Percentiles rank a stretch among this genome's conserved stretches.
These are phyloP conservation scores for Chlamydomonas incerta DNA, from an alignment of 139 green algal genomes.

Conservation along the genomic window DNA sequence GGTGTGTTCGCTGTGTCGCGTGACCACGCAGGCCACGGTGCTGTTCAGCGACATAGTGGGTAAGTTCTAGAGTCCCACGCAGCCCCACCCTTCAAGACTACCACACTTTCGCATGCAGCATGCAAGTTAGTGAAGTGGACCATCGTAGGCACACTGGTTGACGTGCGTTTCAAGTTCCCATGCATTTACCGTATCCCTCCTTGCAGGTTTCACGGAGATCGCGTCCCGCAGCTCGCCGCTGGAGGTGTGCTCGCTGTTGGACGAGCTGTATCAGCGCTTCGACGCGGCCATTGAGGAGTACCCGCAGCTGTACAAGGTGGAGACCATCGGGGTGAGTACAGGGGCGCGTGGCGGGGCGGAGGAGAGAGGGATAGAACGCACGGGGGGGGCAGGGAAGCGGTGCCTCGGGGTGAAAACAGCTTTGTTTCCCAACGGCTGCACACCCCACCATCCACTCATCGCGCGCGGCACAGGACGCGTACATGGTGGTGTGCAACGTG, in stretches of 20 bases:
- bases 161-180: background rate
- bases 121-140: no score
- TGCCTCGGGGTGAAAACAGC: no score
- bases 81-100: no score
- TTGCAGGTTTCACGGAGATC: constrained; percentile 23
- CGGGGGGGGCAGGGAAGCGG: no score
- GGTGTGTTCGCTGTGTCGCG: no score
- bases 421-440: no score
- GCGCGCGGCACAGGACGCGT: constrained; percentile 7
- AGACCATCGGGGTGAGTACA: constrained; percentile 29
- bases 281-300: constrained; percentile 4
- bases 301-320: constrained; percentile 42
- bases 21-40: background rate
- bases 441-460: background rate
- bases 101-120: no score
- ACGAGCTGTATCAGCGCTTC: constrained; percentile 30
- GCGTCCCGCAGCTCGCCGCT: background rate
- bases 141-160: no score
- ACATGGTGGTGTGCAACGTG: constrained; percentile 24
- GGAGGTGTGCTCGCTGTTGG: constrained; percentile 17
- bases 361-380: no score
- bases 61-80: no score
- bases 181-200: background rate
- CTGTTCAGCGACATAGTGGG: constrained; percentile 38
- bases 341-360: no score